phyloP scores from a whole-genome alignment of 768 basidiomycete genomes.

The Suillus spraguei region DNA sequence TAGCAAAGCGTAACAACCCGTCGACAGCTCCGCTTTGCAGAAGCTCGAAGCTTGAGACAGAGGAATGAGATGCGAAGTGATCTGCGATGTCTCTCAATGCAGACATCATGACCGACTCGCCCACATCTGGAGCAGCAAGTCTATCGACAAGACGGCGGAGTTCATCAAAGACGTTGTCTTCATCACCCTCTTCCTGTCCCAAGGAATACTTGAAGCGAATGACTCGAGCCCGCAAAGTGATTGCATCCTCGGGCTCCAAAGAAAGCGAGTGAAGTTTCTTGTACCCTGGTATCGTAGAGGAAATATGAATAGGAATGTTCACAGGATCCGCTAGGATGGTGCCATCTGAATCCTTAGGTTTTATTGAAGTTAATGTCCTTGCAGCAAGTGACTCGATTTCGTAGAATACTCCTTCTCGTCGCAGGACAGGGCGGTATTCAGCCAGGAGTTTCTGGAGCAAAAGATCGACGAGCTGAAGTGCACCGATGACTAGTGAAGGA shows the following conservation, averaged over 20 bases:
- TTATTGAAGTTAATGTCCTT: constrained; percentile 57
- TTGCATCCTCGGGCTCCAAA: constrained; percentile 85
- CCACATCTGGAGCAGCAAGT: constrained; percentile 54
- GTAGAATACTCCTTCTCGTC: constrained; percentile 94
- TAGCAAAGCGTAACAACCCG: constrained; percentile 79
- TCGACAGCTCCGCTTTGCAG: constrained; percentile 94
- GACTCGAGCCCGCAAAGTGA: constrained; percentile 89
- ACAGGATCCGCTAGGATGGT: constrained; percentile 39
- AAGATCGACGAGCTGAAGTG: constrained; percentile 91
- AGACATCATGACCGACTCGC: constrained; percentile 64
- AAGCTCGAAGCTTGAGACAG: constrained; percentile 95
- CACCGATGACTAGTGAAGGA: constrained; percentile 80
- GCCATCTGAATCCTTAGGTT: constrained; percentile 47
- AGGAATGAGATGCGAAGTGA: constrained; percentile 74
- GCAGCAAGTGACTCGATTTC: constrained; percentile 83
- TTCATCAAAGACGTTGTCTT: constrained; percentile 63
- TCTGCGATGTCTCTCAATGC: constrained; percentile 76
- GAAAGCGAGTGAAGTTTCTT: constrained; percentile 72
- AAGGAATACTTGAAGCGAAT: constrained; percentile 82
- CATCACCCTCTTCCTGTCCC: constrained; percentile 54
- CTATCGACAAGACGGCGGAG: constrained; percentile 66
- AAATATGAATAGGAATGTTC: constrained; percentile 35
- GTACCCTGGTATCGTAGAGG: constrained; percentile 57
- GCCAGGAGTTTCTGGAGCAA: constrained; percentile 82
- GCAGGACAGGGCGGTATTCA: constrained; percentile 87